Base-by-base conservation (phyloP, 1,284 basidiomycete species). In the Trichosporon inkin region DNA sequence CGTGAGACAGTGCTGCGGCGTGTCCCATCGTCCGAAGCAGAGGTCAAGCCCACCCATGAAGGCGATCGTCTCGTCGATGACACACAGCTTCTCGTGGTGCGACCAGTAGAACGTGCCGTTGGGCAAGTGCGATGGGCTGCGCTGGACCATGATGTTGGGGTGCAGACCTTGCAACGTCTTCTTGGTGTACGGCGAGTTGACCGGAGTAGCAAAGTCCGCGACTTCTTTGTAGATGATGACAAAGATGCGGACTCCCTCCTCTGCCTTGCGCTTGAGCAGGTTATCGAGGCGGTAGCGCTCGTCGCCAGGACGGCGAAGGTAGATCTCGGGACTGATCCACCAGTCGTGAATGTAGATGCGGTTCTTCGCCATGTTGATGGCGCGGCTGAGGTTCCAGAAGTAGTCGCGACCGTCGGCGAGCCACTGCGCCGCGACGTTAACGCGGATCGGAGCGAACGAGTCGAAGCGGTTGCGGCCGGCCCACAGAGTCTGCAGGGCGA, bases 71-170 rank as follows among this genome's bases (percentile, higher is more conserved):
- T 93, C 92, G 77, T 96, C 92, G 10, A 96, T 88, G 11, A 92
- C 66, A 49, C 80, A 80, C 6, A 81, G 77, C 78, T 99, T 99
- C 81, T 99, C 96, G 78, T 99, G 96, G 79, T 96, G 93, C 34
- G 92, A 92, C 95, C 95, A 99, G 74, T 96, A 96, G 75, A 97
- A 92, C 0, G 94, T 98, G 3, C 95, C 94, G 0, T 93, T 97
- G 72, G 94, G 90, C 76, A 98, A 93, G 78, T 99, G 95, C 5
- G 92, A 95, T 0, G 96, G 96, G 13, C 94, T 98, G 39, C 96
- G 86, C 76, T 99, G 96, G 2, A 99, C 87, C 84, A 94, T 88
- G 62, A 99, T 90, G 76, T 99, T 98, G 10, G 87, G 87, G 73
- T 98, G 94, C 36, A 99, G 80, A 0, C 82, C 83, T 19, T 84